Evolutionary conservation across 2,329 filamentous ascomycete species (phyloP), one percentile per base, ranked within the genome.

Genomic region (Intubia oerlemansii): DNA sequence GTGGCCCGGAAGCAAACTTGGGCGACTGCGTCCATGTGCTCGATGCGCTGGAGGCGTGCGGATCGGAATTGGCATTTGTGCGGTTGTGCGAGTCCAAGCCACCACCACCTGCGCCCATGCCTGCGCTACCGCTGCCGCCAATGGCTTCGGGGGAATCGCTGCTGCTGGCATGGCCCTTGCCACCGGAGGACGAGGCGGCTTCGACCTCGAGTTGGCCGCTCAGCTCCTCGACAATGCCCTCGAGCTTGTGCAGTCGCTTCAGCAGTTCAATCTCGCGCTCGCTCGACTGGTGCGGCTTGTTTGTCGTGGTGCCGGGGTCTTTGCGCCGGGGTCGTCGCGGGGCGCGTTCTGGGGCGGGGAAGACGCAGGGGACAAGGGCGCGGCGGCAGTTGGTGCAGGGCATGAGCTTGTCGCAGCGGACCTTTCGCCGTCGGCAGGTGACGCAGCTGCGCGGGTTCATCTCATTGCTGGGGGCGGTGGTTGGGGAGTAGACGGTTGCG

Each of bases 221-320:
- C 28, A 74, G 46, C 37, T 73, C 67, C 45, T 73, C 65, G 11
- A 84, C 77, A 17, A 84, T 78, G 25, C 73, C 73, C 45, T 84
- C 77, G 16, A 84, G 50, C 45, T 77, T 73, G 35, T 68, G 57
- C 44, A 84, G 44, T 10, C 77, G 57, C 47, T 79, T 76, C 47
- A 82, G 56, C 34, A 84, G 52, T 51, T 82, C 76, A 24, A 62
- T 52, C 46, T 74, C 68, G 25, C 67, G 56, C 43, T 70, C 64
- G 41, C 59, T 70, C 32, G 64, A 62, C 30, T 56, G 62, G 40
- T 63, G 62, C 40, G 64, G 63, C 13, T 31, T 30, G 17, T 22
- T 28, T 14, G 27, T 11, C 5, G 20, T 4, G 29, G 66, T 67
- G 42, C 74, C 73, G 5, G 66, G 65, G 25, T 74, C 63, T 42